Base-by-base conservation (phyloP, 768 basidiomycete species). In the Phlebiopsis gigantea region DNA sequence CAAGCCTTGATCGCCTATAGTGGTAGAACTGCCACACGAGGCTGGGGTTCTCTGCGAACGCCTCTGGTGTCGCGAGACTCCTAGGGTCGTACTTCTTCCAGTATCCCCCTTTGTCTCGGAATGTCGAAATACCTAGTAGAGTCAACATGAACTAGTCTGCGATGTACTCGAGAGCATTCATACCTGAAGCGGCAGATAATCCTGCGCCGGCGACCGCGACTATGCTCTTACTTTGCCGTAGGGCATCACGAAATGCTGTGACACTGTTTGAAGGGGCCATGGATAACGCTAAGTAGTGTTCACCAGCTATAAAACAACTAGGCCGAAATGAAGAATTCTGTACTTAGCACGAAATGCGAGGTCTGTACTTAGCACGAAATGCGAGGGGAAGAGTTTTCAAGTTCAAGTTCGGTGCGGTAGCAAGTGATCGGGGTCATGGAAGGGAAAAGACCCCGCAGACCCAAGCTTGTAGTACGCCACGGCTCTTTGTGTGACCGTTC, bases 11-110 rank as follows among this genome's bases (percentile, higher is more conserved):
- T 53, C 83, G 71, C n/a, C 84, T 71, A 56, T 81, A 79, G 60
- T 85, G 84, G 60, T 84, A 86, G 63, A 85, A 85, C 61, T 85
- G 80, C 84, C 83, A 84, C 2, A 80, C 77, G 2, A 74, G 68
- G 15, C 75, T 76, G 0, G 81, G 83, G 53, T 80, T 71, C 21
- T 69, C 59, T 1, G 58, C 46, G 66, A 84, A 86, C 0, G 75
- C 79, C 59, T 79, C 71, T 0, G 79, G 82, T 12, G 79, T 81
- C 4, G 82, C 82, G 8, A 84, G 73, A 43, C 70, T 69, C 55
- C 73, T 76, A 0, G 80, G 77, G 50, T 80, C 70, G 61, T 79
- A 78, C 45, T 71, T 76, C 48, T 77, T 66, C 80, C 81, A 82
- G 58, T 80, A 58, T 10, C 79, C 80, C 19, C 79, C 80, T 15